Conservation (phyloP, 805 yeast species). For the Komagataella kurtzmanii region DNA sequence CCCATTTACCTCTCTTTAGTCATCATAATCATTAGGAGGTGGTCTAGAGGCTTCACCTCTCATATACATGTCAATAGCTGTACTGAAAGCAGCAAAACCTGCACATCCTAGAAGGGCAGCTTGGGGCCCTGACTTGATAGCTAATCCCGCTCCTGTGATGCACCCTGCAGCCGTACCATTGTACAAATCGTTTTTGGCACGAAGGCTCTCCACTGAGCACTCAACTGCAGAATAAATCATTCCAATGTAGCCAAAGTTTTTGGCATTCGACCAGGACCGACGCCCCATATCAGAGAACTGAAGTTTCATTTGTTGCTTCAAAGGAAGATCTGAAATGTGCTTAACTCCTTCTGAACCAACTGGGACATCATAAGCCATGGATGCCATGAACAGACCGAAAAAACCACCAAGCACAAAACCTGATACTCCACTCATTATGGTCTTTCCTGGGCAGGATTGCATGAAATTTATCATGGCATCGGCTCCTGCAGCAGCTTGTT, state of each 20-base stretch:
- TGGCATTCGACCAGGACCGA: constrained; percentile 80
- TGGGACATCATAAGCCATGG: constrained; percentile 77
- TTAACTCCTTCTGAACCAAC: constrained; percentile 33
- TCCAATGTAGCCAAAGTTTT: constrained; percentile 89
- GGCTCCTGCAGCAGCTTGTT: constrained; percentile 89
- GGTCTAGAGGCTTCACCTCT: constrained; percentile 75
- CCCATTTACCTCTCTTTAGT: constrained; percentile 12
- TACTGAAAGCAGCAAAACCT: constrained; percentile 92
- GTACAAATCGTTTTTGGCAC: constrained; percentile 87
- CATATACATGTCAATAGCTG: constrained; percentile 80
- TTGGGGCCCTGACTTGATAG: constrained; percentile 86
- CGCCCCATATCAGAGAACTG: constrained; percentile 89
- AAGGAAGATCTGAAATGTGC: constrained; percentile 71
- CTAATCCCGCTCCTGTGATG: constrained; percentile 92
- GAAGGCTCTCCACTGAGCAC: constrained; percentile 69
- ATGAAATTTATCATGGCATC: constrained; percentile 68
- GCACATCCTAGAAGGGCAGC: constrained; percentile 90
- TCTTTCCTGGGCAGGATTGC: constrained; percentile 92
- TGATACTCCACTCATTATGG: constrained; percentile 82
- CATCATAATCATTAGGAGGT: constrained; percentile 79
- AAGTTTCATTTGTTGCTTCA: constrained; percentile 82
- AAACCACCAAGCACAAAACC: constrained; percentile 94
- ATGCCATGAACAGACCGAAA: constrained; percentile 90
- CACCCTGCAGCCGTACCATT: constrained; percentile 93
- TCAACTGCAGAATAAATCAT: constrained; percentile 87